Conservation (phyloP, 441 rosid species). For the Syzygium malaccense region DNA sequence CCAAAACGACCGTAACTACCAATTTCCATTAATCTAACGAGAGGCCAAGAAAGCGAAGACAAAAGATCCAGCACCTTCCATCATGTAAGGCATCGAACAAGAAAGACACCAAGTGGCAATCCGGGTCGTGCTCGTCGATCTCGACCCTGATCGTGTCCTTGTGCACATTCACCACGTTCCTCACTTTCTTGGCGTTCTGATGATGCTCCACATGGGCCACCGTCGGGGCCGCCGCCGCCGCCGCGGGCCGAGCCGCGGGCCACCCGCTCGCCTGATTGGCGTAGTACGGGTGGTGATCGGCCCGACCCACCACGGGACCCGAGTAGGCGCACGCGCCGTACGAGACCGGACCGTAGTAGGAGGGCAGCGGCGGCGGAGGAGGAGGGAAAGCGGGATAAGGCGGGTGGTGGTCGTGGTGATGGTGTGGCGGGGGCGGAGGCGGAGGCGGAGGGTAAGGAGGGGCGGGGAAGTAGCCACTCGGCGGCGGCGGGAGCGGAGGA, state of each 20-base stretch:
- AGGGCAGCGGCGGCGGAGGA: constrained; percentile 35
- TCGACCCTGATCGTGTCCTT: constrained; percentile 44
- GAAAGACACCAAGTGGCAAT: constrained; percentile 67
- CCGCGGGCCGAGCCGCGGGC: constrained; percentile 30
- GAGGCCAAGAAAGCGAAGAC: not conserved
- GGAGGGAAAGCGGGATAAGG: constrained; percentile 31
- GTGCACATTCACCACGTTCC: constrained; percentile 81
- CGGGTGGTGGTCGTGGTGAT: constrained; percentile 6
- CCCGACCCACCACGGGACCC: constrained; percentile 39
- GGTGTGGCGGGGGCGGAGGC: constrained; percentile 14
- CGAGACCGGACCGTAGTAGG: constrained; percentile 25
- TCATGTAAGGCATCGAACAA: constrained; percentile 77
- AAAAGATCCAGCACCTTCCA: constrained; percentile 53
- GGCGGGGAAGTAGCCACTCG: not conserved
- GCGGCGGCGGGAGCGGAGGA: constrained; percentile 17
- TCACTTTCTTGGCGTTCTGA: constrained; percentile 79
- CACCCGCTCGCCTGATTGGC: constrained; percentile 49
- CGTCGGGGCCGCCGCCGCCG: not conserved
- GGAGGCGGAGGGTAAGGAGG: constrained; percentile 12
- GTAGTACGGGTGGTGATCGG: constrained; percentile 33
- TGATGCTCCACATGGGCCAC: constrained; percentile 63
- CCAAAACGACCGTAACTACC: not conserved
- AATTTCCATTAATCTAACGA: not conserved
- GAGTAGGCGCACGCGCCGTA: constrained; percentile 20
- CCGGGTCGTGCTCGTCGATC: constrained; percentile 61